Evolutionary conservation across 2,329 filamentous ascomycete genomes (phyloP), one percentile per base, ranked within the genome.

Genomic region (Diaporthe destruens): DNA sequence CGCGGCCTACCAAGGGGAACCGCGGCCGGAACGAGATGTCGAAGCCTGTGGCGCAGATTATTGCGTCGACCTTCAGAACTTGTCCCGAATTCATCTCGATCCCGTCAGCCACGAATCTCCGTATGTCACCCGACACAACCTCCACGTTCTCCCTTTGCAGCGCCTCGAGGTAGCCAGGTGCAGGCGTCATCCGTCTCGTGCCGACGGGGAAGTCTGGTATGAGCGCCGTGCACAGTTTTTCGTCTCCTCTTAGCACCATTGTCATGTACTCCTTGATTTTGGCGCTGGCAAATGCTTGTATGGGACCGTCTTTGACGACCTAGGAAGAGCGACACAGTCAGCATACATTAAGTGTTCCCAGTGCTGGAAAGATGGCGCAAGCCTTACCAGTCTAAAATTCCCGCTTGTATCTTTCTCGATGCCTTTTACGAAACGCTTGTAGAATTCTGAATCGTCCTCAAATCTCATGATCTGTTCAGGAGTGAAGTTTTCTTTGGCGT

Each of bases 11-110:
- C 23, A 89, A 78, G 0, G 86, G 87, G 73, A 88, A 89, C 0
- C 85, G 82, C 3, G 87, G 87, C 9, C 82, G 78, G 77, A 88
- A 89, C 1, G 85, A 87, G 6, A 85, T 85, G 75, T 89, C 84
- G 76, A 89, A 90, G 1, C 88, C 87, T 0, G 87, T 89, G n/a
- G 88, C 88, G 73, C 87, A 89, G 61, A 91, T 82, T 29, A 91
- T 85, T 16, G 84, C 83, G 76, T 91, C 89, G 18, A 88, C 84
- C 44, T 86, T 81, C 67, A 87, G 78, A n/a, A 86, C 78, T 47
- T 84, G 77, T n/a, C 86, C 87, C 5, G 84, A 84, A 1, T 80
- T 81, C 42, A 89, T 80, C 77, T 85, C 79, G 63, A 89, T 79
- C 18, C 88, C 85, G n/a, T 83, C 82, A 14, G 83, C 79, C 2